Base-by-base conservation (phyloP, 208 protist genomes). In the Wallacemonas collosoma region DNA sequence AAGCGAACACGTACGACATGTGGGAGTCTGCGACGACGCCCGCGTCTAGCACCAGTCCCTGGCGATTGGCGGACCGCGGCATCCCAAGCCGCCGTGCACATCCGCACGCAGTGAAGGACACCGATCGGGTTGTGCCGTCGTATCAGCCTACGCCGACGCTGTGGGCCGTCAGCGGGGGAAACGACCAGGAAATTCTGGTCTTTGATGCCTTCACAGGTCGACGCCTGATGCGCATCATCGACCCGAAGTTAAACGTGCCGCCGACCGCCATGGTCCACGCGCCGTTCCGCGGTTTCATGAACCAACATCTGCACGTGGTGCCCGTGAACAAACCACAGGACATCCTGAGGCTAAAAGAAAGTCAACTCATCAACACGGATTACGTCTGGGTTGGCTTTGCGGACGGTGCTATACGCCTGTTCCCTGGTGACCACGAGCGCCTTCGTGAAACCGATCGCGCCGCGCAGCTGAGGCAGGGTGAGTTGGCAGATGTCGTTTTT, bases 331-430 rank as follows among this genome's bases (percentile, higher is more conserved):
- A 83, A 35, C 85, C 86, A 2, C 64, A 82, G 43, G 83, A 95
- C 70, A 70, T 95, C 60, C 69, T 95, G 6, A 80, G 73, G 0
- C 68, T 97, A 2, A 85, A 89, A 54, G 73, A 83, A 8, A 47
- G 75, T 0, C 80, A 86, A 41, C 83, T 95, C 8, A 75, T 93
- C 36, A 77, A 86, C 41, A 93, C 92, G 2, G 92, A 97, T 76
- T 97, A 93, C 71, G 88, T 97, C 17, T 97, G 92, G 92, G 85
- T 93, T 14, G 92, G 92, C 40, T 86, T 95, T 50, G 70, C 79
- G n/a, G 92, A 97, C 66, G 92, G 92, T 38, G 74, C 83, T 36
- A 83, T 97, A n/a, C 88, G 92, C 0, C 77, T 97, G 3, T 72
- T 97, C 51, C 90, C 88, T 2, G 83, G 88, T 8, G 75, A 90